Evolutionary conservation across 2,329 filamentous ascomycete genomes (phyloP).

Genomic region (Graphium sp.): DNA sequence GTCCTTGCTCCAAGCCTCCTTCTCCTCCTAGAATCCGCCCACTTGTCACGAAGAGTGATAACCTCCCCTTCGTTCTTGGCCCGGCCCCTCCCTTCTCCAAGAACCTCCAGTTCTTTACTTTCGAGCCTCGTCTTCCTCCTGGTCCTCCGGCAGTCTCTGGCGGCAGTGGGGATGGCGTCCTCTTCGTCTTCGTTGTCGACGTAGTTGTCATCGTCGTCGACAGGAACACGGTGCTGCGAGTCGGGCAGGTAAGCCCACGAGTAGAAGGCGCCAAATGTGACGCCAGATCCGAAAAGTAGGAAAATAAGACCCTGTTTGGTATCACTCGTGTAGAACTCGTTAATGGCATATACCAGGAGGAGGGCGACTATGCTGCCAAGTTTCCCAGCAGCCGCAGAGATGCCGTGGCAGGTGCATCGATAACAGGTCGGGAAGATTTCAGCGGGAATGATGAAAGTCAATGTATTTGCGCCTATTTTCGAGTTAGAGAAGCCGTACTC

Average conservation of each 20-base stretch:
- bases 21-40: slow-evolving; percentile 17
- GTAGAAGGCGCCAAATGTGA: slow-evolving; percentile 28
- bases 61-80: slow-evolving; percentile 25
- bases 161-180: too few species aligned
- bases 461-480: slow-evolving; percentile 34
- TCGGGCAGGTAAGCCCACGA: slow-evolving; percentile 35
- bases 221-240: slow-evolving; percentile 20
- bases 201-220: slow-evolving; percentile 16
- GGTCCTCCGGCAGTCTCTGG: too few species aligned
- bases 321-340: slow-evolving; percentile 20
- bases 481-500: slow-evolving; percentile 5
- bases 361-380: slow-evolving; percentile 36
- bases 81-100: slow-evolving; percentile 28
- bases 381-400: slow-evolving; percentile 43
- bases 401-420: slow-evolving; percentile 43
- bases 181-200: too few species aligned
- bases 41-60: slow-evolving; percentile 25
- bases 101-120: slow-evolving; percentile 29
- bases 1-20: too few species aligned
- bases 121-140: too few species aligned
- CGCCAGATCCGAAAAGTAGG: slow-evolving; percentile 30
- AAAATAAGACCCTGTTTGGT: slow-evolving; percentile 31
- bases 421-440: slow-evolving; percentile 50
- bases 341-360: slow-evolving; percentile 31
- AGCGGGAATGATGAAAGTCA: slow-evolving; percentile 47